These are phyloP conservation scores for Aristolochia californica DNA, from an alignment of 164 flowering plant species.

Conservation along the genomic window DNA sequence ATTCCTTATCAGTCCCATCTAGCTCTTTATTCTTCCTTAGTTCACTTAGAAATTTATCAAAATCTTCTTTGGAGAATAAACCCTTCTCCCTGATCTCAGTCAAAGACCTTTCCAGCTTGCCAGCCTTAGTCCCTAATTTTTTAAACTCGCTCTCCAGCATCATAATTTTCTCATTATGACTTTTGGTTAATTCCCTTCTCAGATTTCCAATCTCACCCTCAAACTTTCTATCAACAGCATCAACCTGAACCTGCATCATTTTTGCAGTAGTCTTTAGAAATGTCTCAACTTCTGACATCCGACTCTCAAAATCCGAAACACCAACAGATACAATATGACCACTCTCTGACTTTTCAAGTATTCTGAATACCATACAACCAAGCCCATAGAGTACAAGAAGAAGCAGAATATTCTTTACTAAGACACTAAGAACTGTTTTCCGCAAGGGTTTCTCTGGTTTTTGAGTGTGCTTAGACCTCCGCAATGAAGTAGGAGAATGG, in stretches of 20 bases:
- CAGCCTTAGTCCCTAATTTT: constrained; percentile 24
- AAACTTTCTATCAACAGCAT: constrained; percentile 31
- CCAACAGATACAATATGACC: constrained; percentile 8
- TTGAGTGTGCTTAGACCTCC: constrained; percentile 23
- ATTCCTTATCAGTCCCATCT: constrained; percentile 10
- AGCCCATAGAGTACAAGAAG: constrained; percentile 34
- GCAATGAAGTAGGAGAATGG: constrained; percentile 22
- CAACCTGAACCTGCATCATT: constrained; percentile 72
- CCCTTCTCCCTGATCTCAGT: constrained; percentile 18
- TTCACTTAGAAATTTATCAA: constrained; percentile 34
- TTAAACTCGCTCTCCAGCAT: constrained; percentile 21
- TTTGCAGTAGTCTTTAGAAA: constrained; percentile 42
- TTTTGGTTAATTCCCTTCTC: constrained; percentile 20
- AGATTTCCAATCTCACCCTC: constrained; percentile 17
- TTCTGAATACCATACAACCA: constrained; percentile 38
- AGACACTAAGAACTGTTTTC: constrained; percentile 46
- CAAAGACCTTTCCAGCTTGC: constrained; percentile 22
- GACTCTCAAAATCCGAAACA: constrained; percentile 41
- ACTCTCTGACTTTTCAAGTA: constrained; percentile 16
- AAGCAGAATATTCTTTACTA: constrained; percentile 44
- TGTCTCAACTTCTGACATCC: constrained; percentile 48
- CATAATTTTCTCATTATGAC: constrained; percentile 13
- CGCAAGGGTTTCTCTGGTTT: constrained; percentile 42
- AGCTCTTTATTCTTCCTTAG: constrained; percentile 18
- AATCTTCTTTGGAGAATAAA: constrained; percentile 46